Evolutionary conservation across 345 rosid genomes (phyloP), one percentile per base, ranked within the genome.

Genomic region (Brassica nigra): DNA sequence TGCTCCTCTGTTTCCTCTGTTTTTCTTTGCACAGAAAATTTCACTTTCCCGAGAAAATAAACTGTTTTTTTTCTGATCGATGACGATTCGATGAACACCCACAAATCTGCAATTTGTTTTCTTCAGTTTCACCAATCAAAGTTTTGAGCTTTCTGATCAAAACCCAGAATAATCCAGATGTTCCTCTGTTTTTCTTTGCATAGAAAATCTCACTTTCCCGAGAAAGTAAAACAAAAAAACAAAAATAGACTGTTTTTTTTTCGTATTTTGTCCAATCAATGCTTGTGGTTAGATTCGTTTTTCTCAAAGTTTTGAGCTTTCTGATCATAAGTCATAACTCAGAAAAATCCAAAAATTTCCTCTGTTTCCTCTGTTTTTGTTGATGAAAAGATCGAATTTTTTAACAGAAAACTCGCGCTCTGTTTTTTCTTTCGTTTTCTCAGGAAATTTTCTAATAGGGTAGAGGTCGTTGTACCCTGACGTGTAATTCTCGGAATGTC

Each of bases 41-140:
- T 62, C n/a, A 30, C 75, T 64, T 83, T 89, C 80, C 70, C 64
- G 65, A 73, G 79, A 70, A 44, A 36, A 7, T 8, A 8, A 18
- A 18, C 5, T 14, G 18, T 3, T 44, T 49, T 33, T 49, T 49
- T 49, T n/a, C 18, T 18, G 18, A 18, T 18, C 18, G 18, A 14
- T 49, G 18, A n/a, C 15, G 16, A 49, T 4, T 5, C 15, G 55
- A 49, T 14, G 55, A 49, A 49, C 6, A 49, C 18, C 55, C 16
- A 49, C 55, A 49, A 49, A 49, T 49, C 18, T 49, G 18, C 15
- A n/a, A 49, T 14, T 4, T 39, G 47, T 37, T 37, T 37, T 37
- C 52, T 6, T 49, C 8, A n/a, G 14, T 42, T 47, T 14, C 4
- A 49, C 55, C 16, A 4, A 49, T 14, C 18, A 49, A 49, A 49